phyloP scores from a whole-genome alignment of 2,329 filamentous ascomycete species.

The Beauveria caledonica region DNA sequence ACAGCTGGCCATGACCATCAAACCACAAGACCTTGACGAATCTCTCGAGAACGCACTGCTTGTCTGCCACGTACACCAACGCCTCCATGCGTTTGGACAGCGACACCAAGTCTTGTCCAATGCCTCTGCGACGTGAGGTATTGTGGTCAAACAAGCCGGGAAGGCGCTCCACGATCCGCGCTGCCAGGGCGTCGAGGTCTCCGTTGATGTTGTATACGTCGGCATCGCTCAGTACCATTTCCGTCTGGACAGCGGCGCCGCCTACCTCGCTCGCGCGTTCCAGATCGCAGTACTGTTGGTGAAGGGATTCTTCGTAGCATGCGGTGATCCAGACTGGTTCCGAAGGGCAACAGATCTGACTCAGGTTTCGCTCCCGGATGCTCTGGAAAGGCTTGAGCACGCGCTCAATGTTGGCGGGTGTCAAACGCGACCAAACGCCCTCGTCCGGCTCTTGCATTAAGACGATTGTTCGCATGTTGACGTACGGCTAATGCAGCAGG shows the following conservation, averaged over 20 bases:
- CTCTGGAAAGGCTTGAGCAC: constrained; percentile 1
- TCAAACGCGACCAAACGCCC: background rate
- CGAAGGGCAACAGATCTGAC: no score
- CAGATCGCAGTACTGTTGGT: background rate
- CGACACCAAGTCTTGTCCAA: background rate
- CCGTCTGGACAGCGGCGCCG: background rate
- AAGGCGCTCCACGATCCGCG: background rate
- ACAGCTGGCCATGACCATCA: background rate
- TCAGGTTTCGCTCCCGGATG: background rate
- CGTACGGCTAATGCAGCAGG: background rate
- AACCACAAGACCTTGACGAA: background rate
- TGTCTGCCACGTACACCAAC: background rate
- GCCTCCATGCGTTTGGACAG: background rate
- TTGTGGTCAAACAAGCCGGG: background rate
- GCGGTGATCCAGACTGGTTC: background rate
- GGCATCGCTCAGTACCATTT: background rate
- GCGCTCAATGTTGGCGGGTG: background rate
- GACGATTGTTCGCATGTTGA: background rate
- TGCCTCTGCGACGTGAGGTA: background rate
- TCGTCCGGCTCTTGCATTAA: background rate
- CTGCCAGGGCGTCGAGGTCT: background rate
- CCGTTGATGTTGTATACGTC: background rate
- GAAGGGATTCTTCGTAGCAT: background rate
- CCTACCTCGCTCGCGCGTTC: background rate
- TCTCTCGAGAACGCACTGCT: background rate